Percentiles rank a stretch among this genome's conserved stretches.
Evolutionary conservation across 2,329 filamentous ascomycete genomes (phyloP).

Genomic region (Sarocladium brachiariae): DNA sequence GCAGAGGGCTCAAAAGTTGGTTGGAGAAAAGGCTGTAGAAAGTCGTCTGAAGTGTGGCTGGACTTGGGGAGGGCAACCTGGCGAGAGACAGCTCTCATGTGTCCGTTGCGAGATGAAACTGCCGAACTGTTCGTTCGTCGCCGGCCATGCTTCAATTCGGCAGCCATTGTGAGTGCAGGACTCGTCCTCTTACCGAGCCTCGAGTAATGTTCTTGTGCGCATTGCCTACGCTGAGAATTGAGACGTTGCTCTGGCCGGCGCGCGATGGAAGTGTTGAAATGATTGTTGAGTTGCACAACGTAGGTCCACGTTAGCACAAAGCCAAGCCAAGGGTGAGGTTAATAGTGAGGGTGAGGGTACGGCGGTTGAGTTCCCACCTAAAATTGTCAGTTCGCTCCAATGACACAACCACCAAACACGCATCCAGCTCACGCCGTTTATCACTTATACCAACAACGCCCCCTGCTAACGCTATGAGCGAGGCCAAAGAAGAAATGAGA

Average conservation of each 20-base stretch:
- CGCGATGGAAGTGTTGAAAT: neutral
- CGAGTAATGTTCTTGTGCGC: too few relatives aligned
- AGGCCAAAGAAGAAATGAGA: conserved; percentile 46
- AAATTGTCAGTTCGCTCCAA: neutral
- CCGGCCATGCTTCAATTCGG: conserved; percentile 26
- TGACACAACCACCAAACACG: conserved; percentile 1
- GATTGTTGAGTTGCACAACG: neutral
- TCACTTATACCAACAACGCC: neutral
- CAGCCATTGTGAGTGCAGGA: conserved; percentile 19
- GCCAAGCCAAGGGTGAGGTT: neutral
- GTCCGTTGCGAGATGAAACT: conserved; percentile 32
- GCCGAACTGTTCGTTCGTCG: conserved; percentile 42
- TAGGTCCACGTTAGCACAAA: conserved; percentile 9
- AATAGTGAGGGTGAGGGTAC: too few relatives aligned
- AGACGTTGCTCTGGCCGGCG: neutral
- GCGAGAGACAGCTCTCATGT: conserved; percentile 31
- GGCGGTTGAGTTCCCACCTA: too few relatives aligned
- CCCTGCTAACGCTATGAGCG: conserved; percentile 31
- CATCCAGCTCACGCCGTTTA: neutral
- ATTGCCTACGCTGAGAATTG: neutral
- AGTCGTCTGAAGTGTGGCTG: conserved; percentile 62
- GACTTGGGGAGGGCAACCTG: conserved; percentile 42
- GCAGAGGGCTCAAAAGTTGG: conserved; percentile 74
- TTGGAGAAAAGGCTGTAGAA: conserved; percentile 67
- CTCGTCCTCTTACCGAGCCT: neutral